Percentiles rank a stretch among this genome's conserved stretches.
These are phyloP conservation scores for Apiospora arundinis DNA, from an alignment of 2,329 filamentous ascomycete genomes.

Conservation along the genomic window DNA sequence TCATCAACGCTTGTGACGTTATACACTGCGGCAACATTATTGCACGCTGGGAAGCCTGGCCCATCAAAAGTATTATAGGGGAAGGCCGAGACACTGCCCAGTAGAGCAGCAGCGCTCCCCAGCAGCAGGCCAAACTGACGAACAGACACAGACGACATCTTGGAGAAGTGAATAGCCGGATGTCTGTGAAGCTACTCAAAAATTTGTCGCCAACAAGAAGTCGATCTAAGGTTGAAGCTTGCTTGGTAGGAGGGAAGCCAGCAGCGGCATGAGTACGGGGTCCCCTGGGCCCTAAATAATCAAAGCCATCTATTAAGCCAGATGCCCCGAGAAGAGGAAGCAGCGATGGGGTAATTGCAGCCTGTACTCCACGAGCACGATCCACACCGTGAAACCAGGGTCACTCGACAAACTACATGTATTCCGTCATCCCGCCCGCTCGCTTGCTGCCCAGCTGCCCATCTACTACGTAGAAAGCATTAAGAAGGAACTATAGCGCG, in stretches of 20 bases:
- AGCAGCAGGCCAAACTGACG: slow-evolving; percentile 21
- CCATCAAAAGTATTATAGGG: slow-evolving; percentile 59
- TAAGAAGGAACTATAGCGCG: not conserved
- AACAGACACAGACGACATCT: not conserved
- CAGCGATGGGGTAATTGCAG: slow-evolving; percentile 3
- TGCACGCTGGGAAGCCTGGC: slow-evolving; percentile 53
- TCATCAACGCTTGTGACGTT: slow-evolving; percentile 53
- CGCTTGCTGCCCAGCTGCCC: not conserved
- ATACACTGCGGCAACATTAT: slow-evolving; percentile 51
- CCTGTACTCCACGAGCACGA: not conserved
- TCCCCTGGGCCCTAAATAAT: not conserved
- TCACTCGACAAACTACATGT: not conserved
- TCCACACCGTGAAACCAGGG: not conserved
- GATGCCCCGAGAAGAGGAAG: not conserved
- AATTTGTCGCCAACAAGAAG: not conserved
- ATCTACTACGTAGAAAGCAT: not conserved
- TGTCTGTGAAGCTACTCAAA: not conserved
- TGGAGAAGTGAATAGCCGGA: not conserved
- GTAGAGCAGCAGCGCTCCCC: slow-evolving; percentile 27
- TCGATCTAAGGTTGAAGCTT: not conserved
- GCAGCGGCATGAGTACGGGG: not conserved
- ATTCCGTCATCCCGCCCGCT: not conserved
- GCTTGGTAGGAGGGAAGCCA: not conserved
- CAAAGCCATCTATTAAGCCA: not conserved
- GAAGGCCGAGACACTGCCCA: slow-evolving; percentile 30